Conservation (phyloP, 257 asterid genomes). For the Gentiana macrophylla region DNA sequence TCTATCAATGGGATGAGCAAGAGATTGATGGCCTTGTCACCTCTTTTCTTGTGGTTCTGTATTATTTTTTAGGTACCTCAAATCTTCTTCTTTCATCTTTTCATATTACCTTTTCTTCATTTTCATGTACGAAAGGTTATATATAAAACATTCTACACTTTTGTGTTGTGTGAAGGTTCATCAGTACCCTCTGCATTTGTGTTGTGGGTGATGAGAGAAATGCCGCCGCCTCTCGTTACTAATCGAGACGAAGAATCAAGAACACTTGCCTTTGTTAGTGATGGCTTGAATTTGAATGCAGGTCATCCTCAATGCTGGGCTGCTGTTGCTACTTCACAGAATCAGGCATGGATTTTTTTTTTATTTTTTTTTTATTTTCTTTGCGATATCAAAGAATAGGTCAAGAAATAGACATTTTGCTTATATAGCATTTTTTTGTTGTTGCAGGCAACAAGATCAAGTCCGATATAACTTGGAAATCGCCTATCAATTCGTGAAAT, state of each 20-base stretch:
- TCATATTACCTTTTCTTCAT: neutral
- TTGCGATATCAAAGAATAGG: too few relatives aligned
- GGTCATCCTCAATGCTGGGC: constrained; percentile 56
- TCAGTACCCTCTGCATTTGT: constrained; percentile 80
- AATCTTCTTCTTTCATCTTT: constrained; percentile 7
- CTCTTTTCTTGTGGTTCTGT: constrained; percentile 54
- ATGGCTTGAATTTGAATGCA: constrained; percentile 28
- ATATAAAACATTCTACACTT: too few relatives aligned
- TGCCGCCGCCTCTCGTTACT: constrained; percentile 51
- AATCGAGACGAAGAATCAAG: constrained; percentile 44
- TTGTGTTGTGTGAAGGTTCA: constrained; percentile 39
- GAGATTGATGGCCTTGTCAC: constrained; percentile 29
- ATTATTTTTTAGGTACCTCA: constrained; percentile 66
- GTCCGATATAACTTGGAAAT: constrained; percentile 43
- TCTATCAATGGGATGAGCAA: constrained; percentile 56
- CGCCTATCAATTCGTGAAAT: constrained; percentile 1
- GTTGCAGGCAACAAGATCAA: constrained; percentile 76
- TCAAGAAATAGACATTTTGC: too few relatives aligned
- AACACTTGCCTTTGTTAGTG: constrained; percentile 58
- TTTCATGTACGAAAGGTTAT: too few relatives aligned
- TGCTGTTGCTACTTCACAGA: constrained; percentile 46
- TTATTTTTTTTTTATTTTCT: neutral
- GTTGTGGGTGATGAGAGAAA: constrained; percentile 82
- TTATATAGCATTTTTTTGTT: neutral
- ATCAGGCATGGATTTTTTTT: constrained; percentile 45